Evolutionary conservation across 2,329 filamentous ascomycete species (phyloP), one percentile per base, ranked within the genome.

Genomic region (Huntiella decipiens): DNA sequence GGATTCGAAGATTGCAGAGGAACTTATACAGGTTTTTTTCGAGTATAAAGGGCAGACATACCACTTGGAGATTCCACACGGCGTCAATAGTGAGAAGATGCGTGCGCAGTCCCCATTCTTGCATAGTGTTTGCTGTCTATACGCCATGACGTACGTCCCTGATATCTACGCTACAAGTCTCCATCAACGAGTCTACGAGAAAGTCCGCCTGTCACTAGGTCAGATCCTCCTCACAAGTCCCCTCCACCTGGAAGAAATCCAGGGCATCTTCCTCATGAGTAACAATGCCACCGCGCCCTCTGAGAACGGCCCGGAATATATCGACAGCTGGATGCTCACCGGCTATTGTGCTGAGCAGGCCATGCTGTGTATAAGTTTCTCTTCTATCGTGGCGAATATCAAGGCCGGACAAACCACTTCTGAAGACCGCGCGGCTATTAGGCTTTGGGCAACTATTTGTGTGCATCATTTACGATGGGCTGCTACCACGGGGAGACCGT

Each of bases 341-440:
- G 62, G 63, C 0, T 62, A 63, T 40, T 65, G 63, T 35, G 61
- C 58, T 0, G 60, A 65, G 44, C 63, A 65, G 46, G 61, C 61
- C 1, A 65, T 65, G 61, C 51, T 65, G 7, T 62, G 61, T 43
- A 63, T 64, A 35, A 61, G 58, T 39, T 65, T 65, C 40, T 63
- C 63, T 1, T 60, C 59, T 37, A 61, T 64, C 16, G 54, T 62
- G n/a, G 54, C 53, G 33, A 58, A 59, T 16, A 58, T 62, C 7
- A 60, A 57, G 35, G 51, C 53, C 1, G 56, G 58, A 7, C 55
- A 51, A 6, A 55, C 58, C 1, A 60, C 56, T 0, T 45, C 53
- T 3, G 54, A 56, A 17, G 62, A 64, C 22, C 57, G 62, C 2
- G 54, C 54, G 15, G 56, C 60, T 0, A 49, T 49, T 12, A 33